Percentiles rank a stretch among this genome's conserved stretches.
Conservation (phyloP, 73 alveolate genomes). For the Blepharisma japonicum region DNA sequence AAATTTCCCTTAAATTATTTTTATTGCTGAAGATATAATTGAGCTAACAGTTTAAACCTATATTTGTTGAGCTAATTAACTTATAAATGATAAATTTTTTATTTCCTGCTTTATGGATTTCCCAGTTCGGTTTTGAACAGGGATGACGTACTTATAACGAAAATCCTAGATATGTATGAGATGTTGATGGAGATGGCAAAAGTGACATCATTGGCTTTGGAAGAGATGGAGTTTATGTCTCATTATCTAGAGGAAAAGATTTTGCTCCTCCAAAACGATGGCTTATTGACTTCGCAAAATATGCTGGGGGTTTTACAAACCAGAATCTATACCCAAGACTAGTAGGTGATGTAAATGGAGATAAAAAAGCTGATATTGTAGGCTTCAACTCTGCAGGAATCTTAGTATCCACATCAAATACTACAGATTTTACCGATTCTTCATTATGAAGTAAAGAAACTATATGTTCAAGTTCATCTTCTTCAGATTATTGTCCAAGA, state of each 20-base stretch:
- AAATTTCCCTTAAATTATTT: too few species aligned
- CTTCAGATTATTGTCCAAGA: background rate
- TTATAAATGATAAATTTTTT: too few species aligned
- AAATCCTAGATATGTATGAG: too few species aligned
- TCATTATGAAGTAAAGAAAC: too few species aligned
- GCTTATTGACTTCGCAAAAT: background rate
- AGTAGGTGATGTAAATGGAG: background rate
- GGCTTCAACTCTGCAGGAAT: background rate
- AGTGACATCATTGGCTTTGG: background rate
- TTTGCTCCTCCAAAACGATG: background rate
- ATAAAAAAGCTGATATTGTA: background rate
- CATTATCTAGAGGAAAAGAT: background rate
- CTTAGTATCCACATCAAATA: background rate
- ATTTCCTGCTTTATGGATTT: too few species aligned
- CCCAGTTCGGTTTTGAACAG: too few species aligned
- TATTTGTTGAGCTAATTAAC: too few species aligned
- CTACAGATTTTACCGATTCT: background rate
- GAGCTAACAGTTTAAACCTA: too few species aligned
- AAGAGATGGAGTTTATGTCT: background rate
- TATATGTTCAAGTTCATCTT: background rate
- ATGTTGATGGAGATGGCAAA: background rate
- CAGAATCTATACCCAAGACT: background rate
- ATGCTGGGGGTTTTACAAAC: background rate
- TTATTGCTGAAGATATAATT: too few species aligned
- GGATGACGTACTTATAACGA: too few species aligned